Percentiles rank a stretch among this genome's conserved stretches.
Conservation (phyloP, 2,329 filamentous ascomycete genomes). For the Exophiala sideris region DNA sequence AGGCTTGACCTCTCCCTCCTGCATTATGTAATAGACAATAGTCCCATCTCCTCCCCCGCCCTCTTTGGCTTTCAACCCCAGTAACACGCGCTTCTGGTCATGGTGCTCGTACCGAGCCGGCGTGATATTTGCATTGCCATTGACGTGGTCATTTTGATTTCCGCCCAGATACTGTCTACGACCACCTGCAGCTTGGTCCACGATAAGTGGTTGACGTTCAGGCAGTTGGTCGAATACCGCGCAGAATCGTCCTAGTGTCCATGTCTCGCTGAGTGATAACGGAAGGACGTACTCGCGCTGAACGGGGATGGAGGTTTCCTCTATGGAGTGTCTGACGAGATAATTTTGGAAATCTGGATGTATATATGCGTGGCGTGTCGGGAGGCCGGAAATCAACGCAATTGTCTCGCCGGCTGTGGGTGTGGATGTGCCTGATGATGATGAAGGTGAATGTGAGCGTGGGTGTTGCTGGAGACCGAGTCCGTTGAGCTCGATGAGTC, state of each 20-base stretch:
- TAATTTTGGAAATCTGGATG: constrained; percentile 64
- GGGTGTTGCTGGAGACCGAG: constrained; percentile 1
- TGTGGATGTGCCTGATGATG: constrained; percentile 8
- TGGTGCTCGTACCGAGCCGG: constrained; percentile 34
- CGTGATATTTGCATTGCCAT: constrained; percentile 33
- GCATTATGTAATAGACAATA: constrained; percentile 63
- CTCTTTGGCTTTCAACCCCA: constrained; percentile 55
- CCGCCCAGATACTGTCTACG: constrained; percentile 6
- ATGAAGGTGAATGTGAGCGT: constrained; percentile 12
- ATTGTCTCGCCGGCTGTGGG: constrained; percentile 36
- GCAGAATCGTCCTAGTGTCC: constrained; percentile 55
- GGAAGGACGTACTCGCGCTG: constrained; percentile 61
- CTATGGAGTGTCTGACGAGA: constrained; percentile 51
- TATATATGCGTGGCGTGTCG: constrained; percentile 58
- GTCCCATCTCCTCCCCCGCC: constrained; percentile 55
- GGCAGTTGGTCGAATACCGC: constrained; percentile 56
- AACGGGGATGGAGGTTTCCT: constrained; percentile 44
- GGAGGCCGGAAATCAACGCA: constrained; percentile 59
- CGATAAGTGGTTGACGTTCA: constrained; percentile 27
- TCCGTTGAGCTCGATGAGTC: constrained; percentile 13
- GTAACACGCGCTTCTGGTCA: constrained; percentile 53
- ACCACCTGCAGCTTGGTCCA: constrained; percentile 18
- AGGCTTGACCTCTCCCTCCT: constrained; percentile 63
- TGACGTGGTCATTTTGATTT: constrained; percentile 29
- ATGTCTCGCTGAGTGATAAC: constrained; percentile 56